Evolutionary conservation across 2,329 filamentous ascomycete species (phyloP), one percentile per base, ranked within the genome.

Genomic region (Phyllosticta citriasiana): DNA sequence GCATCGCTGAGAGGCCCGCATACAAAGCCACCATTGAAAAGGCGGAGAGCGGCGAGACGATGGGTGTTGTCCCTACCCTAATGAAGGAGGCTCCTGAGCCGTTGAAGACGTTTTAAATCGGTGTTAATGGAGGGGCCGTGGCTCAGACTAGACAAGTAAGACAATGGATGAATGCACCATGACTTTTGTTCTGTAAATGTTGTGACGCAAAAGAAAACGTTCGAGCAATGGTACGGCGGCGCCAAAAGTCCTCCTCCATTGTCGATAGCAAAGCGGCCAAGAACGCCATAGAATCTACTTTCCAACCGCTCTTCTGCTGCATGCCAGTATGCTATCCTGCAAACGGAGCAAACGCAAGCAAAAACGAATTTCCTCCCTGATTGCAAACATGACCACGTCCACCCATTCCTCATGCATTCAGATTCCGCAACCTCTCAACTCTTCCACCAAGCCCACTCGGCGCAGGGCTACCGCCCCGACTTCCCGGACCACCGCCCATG

Each of bases 391-490:
- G 7, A n/a, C 9, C 14, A 25, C 35, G 26, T 12, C 19, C n/a
- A 4, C 19, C 19, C 12, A 16, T 12, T 14, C 22, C 35, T 25
- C 40, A 61, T 19, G 59, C 59, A 25, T 61, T 61, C n/a, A 61
- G 35, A 33, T 60, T 62, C 47, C 62, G 24, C 60, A 62, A 63
- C 24, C 57, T 14, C 58, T 62, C 54, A 33, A 57, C 60, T 57
- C 57, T n/a, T 4, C 55, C 55, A 14, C 63, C 57, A 33, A 64
- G 22, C 25, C 60, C 60, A 47, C 62, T 62, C 24, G 63, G 64
- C 57, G 68, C 64, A n/a, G 71, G 71, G 64, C 71, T 72, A 10
- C 62, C 64, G 62, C 69, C 60, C 54, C 65, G 62, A 16, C 61
- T 60, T 7, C 63, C 65, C 19, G 53, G 62, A 66, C 57, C 72